A percentile compares a stretch with the other conserved stretches of the same genome.
phyloP scores from a whole-genome alignment of 768 basidiomycete genomes.

The Suillus discolor region DNA sequence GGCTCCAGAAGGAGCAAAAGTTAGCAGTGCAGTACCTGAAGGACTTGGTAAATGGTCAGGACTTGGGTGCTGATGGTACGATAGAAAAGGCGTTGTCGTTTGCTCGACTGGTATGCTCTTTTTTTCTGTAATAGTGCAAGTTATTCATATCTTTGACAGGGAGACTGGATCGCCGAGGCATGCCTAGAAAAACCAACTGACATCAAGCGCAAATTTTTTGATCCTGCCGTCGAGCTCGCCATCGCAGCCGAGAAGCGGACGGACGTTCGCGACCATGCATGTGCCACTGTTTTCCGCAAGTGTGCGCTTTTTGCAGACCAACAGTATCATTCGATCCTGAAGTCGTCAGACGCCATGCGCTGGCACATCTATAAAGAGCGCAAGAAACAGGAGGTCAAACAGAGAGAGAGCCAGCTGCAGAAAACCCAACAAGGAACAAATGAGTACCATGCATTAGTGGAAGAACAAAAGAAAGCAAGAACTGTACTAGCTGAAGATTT shows the following conservation, averaged over 20 bases:
- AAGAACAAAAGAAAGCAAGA: slow-evolving; percentile 45
- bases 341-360: slow-evolving; percentile 70
- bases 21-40: slow-evolving; percentile 77
- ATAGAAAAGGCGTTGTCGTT: slow-evolving; percentile 48
- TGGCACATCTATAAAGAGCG: slow-evolving; percentile 74
- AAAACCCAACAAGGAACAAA: slow-evolving; percentile 22
- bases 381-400: slow-evolving; percentile 69
- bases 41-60: slow-evolving; percentile 30
- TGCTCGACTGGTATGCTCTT: slow-evolving; percentile 61
- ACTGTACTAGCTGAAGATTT: slow-evolving; percentile 58
- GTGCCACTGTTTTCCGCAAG: slow-evolving; percentile 69
- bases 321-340: slow-evolving; percentile 73
- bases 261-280: slow-evolving; percentile 27
- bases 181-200: slow-evolving; percentile 76
- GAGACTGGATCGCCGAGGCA: slow-evolving; percentile 88
- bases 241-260: slow-evolving; percentile 24
- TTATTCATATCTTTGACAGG: slow-evolving; percentile 47
- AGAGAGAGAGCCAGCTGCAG: slow-evolving; percentile 42
- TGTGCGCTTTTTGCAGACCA: slow-evolving; percentile 90
- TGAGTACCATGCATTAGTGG: slow-evolving; percentile 33
- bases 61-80: slow-evolving; percentile 11
- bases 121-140: neutral
- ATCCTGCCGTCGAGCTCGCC: slow-evolving; percentile 51
- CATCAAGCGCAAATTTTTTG: slow-evolving; percentile 73
- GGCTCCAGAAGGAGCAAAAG: slow-evolving; percentile 84